phyloP scores from a whole-genome alignment of 2,329 filamentous ascomycete species.

The Fusarium hostae region DNA sequence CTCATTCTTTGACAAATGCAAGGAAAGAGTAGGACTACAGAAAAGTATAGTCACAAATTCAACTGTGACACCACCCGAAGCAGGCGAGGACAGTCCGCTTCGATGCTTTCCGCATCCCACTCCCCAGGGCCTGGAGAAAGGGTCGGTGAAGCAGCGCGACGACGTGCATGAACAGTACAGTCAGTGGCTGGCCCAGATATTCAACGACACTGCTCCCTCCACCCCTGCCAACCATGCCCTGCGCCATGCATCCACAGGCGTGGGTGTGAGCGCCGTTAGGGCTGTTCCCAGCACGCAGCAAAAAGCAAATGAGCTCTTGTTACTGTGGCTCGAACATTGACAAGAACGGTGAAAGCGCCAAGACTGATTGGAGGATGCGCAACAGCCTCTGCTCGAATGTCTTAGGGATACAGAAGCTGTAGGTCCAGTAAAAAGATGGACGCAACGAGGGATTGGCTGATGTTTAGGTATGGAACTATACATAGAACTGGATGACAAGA shows the following conservation, averaged over 20 bases:
- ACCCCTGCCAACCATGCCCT: constrained; percentile 39
- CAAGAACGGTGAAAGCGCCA: constrained; percentile 43
- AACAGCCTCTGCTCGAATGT: constrained; percentile 16
- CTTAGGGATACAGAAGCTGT: constrained; percentile 8
- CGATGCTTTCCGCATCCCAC: constrained; percentile 33
- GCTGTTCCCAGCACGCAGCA: constrained; percentile 35
- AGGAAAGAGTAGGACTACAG: background rate
- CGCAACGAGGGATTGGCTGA: constrained; percentile 1
- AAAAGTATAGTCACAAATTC: constrained; percentile 7
- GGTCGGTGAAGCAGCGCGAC: constrained; percentile 48
- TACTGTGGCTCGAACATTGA: constrained; percentile 21
- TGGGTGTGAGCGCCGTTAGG: constrained; percentile 44
- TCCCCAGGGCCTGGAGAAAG: constrained; percentile 35
- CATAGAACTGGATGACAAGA: constrained; percentile 18
- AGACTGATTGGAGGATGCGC: constrained; percentile 39
- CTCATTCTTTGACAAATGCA: background rate
- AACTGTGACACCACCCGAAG: constrained; percentile 17
- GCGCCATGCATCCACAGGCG: constrained; percentile 37
- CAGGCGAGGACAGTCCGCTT: constrained; percentile 33
- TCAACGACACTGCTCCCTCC: constrained; percentile 33
- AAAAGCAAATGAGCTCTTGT: constrained; percentile 22
- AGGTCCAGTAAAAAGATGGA: constrained; percentile 10
- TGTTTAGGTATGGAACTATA: background rate
- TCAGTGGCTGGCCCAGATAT: constrained; percentile 44
- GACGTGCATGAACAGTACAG: constrained; percentile 49